Evolutionary conservation across 768 basidiomycete species (phyloP).

Genomic region (Lactarius indigo): DNA sequence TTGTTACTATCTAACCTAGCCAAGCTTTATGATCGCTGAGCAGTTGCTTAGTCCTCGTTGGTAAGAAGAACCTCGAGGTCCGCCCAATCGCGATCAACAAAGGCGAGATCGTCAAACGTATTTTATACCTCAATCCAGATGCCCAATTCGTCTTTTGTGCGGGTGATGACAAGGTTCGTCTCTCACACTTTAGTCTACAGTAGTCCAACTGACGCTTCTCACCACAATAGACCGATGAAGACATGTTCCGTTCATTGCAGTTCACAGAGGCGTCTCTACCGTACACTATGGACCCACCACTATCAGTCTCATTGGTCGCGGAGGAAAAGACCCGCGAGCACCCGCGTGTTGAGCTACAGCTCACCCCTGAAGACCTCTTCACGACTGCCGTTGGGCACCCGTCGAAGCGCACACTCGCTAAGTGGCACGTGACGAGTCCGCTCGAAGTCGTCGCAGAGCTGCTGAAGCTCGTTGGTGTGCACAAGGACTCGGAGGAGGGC

Average conservation of each 20-base stretch:
- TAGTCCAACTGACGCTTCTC: neutral
- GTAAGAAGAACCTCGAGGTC: constrained; percentile 98
- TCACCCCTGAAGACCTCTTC: constrained; percentile 72
- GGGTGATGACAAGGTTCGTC: constrained; percentile 87
- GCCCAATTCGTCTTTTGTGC: constrained; percentile 97
- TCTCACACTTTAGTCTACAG: neutral
- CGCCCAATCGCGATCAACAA: constrained; percentile 95
- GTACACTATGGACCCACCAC: constrained; percentile 48
- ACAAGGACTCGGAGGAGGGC: constrained; percentile 5
- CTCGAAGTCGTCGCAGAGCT: constrained; percentile 83
- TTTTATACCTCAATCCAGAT: constrained; percentile 89
- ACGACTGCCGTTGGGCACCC: constrained; percentile 92
- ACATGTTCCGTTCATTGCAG: constrained; percentile 93
- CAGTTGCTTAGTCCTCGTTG: constrained; percentile 66
- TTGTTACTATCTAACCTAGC: neutral
- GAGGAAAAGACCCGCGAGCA: constrained; percentile 34
- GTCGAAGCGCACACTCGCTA: constrained; percentile 84
- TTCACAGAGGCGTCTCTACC: constrained; percentile 40
- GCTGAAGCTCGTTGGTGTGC: constrained; percentile 50
- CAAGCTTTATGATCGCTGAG: neutral
- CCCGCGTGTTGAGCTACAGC: constrained; percentile 53
- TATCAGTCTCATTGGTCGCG: constrained; percentile 43
- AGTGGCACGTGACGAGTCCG: constrained; percentile 89
- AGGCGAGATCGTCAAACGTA: constrained; percentile 96
- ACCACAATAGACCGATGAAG: constrained; percentile 79